Evolutionary conservation across 371 early-diverging fungal species (phyloP).

Genomic region (Batkoa obscura): DNA sequence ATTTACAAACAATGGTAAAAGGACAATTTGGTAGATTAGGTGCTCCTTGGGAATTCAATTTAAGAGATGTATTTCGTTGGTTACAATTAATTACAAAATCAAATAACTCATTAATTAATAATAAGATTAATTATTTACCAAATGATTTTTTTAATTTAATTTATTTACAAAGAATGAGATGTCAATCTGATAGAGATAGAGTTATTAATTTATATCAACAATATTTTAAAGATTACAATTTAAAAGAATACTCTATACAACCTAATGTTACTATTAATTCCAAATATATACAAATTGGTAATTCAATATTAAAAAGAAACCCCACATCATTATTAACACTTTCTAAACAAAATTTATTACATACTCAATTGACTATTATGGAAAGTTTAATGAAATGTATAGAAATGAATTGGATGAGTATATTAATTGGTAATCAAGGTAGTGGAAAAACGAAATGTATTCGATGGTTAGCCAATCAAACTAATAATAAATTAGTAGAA

Average conservation of each 20-base stretch:
- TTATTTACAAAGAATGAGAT: conserved; percentile 79
- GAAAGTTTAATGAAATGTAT: conserved; percentile 74
- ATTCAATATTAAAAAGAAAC: conserved; percentile 33
- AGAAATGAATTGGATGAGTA: conserved; percentile 80
- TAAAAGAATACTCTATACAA: too few relatives aligned
- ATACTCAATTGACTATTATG: conserved; percentile 40
- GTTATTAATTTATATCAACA: conserved; percentile 39
- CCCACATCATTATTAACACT: conserved; percentile 16
- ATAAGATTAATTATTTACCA: conserved; percentile 23
- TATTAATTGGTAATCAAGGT: conserved; percentile 71
- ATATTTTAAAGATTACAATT: conserved; percentile 29
- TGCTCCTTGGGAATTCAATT: conserved; percentile 96
- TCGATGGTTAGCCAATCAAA: conserved; percentile 54
- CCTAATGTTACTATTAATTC: conserved; percentile 7
- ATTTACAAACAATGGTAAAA: conserved; percentile 59
- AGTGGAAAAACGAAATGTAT: conserved; percentile 80
- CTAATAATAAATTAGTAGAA: conserved; percentile 67
- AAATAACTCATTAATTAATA: conserved; percentile 9
- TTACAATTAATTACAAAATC: conserved; percentile 50
- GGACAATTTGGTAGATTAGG: conserved; percentile 67
- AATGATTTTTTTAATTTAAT: conserved; percentile 55
- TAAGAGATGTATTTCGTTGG: conserved; percentile 93
- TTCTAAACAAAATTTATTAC: conserved; percentile 34
- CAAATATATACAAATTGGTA: conserved; percentile 30
- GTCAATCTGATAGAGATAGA: conserved; percentile 47